Conservation (phyloP, 2,329 filamentous ascomycete genomes). For the Penicillium sp. region DNA sequence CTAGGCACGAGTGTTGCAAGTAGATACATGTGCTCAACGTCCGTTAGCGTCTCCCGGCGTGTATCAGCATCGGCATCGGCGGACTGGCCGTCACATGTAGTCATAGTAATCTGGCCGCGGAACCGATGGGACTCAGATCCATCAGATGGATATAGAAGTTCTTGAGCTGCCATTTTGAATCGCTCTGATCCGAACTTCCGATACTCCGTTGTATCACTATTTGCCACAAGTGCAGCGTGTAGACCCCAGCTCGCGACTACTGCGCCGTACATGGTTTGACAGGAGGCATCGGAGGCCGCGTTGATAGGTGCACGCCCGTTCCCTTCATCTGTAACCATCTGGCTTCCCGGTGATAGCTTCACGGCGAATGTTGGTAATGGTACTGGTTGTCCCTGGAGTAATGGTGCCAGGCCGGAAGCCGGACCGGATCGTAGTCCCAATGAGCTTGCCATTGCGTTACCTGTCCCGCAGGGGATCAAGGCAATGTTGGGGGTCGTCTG, state of each 20-base stretch:
- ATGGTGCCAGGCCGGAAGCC: slow-evolving; percentile 56
- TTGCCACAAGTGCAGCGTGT: slow-evolving; percentile 84
- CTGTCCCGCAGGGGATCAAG: slow-evolving; percentile 58
- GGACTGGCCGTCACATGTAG: slow-evolving; percentile 36
- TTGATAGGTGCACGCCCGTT: slow-evolving; percentile 43
- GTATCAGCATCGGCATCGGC: slow-evolving; percentile 18
- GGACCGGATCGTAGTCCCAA: slow-evolving; percentile 34
- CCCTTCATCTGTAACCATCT: slow-evolving; percentile 48
- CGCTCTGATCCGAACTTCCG: slow-evolving; percentile 75
- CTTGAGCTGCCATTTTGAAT: slow-evolving; percentile 82
- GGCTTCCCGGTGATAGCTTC: slow-evolving; percentile 63
- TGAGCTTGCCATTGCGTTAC: slow-evolving; percentile 51
- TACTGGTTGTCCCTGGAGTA: slow-evolving; percentile 61
- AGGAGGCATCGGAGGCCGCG: slow-evolving; percentile 29
- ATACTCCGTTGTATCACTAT: slow-evolving; percentile 84
- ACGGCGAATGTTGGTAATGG: slow-evolving; percentile 67
- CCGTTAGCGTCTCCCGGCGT: slow-evolving; percentile 38
- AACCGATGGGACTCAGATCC: slow-evolving; percentile 61
- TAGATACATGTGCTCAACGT: slow-evolving; percentile 71
- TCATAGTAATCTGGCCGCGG: slow-evolving; percentile 55
- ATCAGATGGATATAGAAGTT: slow-evolving; percentile 67
- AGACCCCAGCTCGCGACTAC: slow-evolving; percentile 91
- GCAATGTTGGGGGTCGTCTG: slow-evolving; percentile 60
- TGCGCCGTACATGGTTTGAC: slow-evolving; percentile 63
- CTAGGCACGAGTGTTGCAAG: slow-evolving; percentile 78